phyloP scores from a whole-genome alignment of 139 green algal species.

The Bryopsis sp. region DNA sequence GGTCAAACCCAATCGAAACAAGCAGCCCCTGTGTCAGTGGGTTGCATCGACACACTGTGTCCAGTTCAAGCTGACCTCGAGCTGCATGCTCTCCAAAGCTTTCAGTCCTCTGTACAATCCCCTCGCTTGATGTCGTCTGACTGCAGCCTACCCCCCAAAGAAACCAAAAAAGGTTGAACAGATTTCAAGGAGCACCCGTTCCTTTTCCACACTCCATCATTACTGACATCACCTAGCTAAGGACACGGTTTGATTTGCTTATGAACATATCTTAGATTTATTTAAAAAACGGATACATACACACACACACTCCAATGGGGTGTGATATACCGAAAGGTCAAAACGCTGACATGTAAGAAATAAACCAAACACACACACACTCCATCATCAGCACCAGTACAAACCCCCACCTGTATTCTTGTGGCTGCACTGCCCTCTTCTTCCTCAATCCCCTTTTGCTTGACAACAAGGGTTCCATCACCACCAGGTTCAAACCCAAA shows the following conservation, averaged over 20 bases:
- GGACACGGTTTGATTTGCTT: no score
- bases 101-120: neutral
- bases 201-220: neutral
- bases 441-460: neutral
- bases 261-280: neutral
- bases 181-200: neutral
- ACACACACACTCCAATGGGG: no score
- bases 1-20: neutral
- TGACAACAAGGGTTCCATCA: constrained; percentile 3
- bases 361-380: neutral
- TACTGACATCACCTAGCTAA: no score
- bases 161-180: neutral
- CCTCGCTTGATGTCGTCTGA: constrained; percentile 1
- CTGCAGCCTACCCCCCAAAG: constrained; percentile 3
- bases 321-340: no score
- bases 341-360: neutral
- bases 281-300: neutral
- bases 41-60: neutral
- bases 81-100: constrained; percentile 8
- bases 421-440: neutral
- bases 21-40: neutral
- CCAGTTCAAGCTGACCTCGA: neutral
- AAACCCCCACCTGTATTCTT: constrained; percentile 8
- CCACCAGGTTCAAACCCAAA: neutral
- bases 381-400: no score